Percentiles rank a stretch among this genome's conserved stretches.
Conservation (phyloP, 148 eudicot species). For the Silene uniflora region DNA sequence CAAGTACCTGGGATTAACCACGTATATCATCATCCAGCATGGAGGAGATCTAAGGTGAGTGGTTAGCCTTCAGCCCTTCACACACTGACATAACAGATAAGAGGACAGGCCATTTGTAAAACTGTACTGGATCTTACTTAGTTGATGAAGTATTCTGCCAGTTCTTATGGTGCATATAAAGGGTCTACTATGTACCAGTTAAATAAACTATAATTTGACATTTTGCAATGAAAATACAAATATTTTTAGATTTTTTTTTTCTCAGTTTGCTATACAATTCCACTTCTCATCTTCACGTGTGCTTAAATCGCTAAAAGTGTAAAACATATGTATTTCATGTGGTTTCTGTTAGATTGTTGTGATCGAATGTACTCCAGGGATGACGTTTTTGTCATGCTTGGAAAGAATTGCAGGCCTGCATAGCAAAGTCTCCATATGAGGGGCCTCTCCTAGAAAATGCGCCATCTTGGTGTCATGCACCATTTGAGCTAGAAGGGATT, state of each 20-base stretch:
- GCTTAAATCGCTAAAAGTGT: background rate
- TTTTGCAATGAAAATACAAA: too few relatives aligned
- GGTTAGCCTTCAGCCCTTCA: background rate
- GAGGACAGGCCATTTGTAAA: background rate
- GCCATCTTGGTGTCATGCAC: constrained; percentile 89
- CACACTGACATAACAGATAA: background rate
- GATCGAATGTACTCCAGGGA: constrained; percentile 1
- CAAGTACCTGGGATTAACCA: constrained; percentile 68
- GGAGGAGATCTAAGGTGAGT: constrained; percentile 82
- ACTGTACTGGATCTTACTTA: background rate
- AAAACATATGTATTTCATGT: background rate
- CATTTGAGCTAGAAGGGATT: constrained; percentile 91
- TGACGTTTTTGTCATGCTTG: constrained; percentile 10
- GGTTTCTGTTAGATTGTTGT: background rate
- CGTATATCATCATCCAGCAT: constrained; percentile 76
- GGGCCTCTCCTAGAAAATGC: constrained; percentile 74
- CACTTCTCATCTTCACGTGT: background rate
- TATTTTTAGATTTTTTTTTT: background rate
- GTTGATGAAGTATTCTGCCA: background rate
- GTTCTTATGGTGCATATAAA: background rate
- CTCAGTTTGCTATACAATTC: background rate
- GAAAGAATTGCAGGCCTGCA: constrained; percentile 65
- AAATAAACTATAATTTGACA: background rate
- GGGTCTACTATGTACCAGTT: background rate
- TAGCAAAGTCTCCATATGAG: constrained; percentile 60